phyloP scores from a whole-genome alignment of 495 filamentous ascomycete genomes.

The Lasiosphaeria hispida region DNA sequence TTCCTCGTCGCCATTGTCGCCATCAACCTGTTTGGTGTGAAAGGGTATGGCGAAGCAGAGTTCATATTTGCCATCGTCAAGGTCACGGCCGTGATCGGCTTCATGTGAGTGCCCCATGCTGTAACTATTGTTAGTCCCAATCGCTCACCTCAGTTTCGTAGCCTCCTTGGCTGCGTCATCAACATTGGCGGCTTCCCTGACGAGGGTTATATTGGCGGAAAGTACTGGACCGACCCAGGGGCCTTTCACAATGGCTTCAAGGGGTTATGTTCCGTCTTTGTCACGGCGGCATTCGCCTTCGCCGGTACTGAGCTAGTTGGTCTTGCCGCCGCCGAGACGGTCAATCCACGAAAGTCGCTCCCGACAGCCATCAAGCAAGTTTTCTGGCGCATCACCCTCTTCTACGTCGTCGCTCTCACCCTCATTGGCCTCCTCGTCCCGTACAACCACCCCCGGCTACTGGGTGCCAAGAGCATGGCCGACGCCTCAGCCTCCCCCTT shows the following conservation, averaged over 20 bases:
- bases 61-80: conserved; percentile 87
- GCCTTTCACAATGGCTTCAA: conserved; percentile 94
- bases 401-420: conserved; percentile 74
- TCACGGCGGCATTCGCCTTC: conserved; percentile 90
- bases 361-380: conserved; percentile 89
- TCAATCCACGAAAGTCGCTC: conserved; percentile 81
- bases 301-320: conserved; percentile 93
- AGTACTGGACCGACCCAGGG: conserved; percentile 79
- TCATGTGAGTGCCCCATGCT: conserved; percentile 60
- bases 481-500: conserved; percentile 82
- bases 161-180: conserved; percentile 74
- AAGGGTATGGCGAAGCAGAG: conserved; percentile 87
- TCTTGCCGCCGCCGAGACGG: conserved; percentile 82
- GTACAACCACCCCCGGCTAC: conserved; percentile 59
- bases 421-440: conserved; percentile 74
- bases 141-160: conserved; percentile 22
- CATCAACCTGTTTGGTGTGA: conserved; percentile 86
- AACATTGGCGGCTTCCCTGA: conserved; percentile 74
- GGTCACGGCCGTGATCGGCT: conserved; percentile 80
- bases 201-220: conserved; percentile 79
- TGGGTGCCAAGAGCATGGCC: conserved; percentile 51
- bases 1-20: conserved; percentile 70
- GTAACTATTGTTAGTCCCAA: conserved; percentile 18
- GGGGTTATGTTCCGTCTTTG: conserved; percentile 88
- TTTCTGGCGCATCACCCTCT: conserved; percentile 91